phyloP scores from a whole-genome alignment of 2,329 filamentous ascomycete genomes.

The Leptographium procerum region DNA sequence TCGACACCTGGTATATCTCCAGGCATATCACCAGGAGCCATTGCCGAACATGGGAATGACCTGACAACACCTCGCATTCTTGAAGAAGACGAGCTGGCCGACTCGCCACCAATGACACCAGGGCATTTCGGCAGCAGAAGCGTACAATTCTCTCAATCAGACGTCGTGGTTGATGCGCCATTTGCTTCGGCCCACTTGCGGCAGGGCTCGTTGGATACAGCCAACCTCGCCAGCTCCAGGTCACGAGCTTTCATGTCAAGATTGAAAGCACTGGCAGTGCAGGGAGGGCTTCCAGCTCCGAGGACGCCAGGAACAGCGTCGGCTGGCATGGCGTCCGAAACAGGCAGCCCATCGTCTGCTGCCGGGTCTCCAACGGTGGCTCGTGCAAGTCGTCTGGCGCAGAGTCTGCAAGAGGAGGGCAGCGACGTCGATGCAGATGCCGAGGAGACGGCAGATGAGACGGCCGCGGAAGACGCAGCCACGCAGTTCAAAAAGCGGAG shows the following conservation, averaged over 20 bases:
- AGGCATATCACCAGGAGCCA: background rate
- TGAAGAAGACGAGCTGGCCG: background rate
- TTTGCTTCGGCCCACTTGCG: constrained; percentile 28
- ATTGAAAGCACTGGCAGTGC: constrained; percentile 59
- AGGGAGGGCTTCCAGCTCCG: constrained; percentile 34
- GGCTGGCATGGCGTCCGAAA: constrained; percentile 4
- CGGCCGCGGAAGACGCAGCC: constrained; percentile 30
- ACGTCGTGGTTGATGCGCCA: constrained; percentile 32
- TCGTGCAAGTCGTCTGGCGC: constrained; percentile 23
- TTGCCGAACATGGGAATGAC: background rate
- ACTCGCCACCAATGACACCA: constrained; percentile 8
- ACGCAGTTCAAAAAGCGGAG: constrained; percentile 52
- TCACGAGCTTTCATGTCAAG: constrained; percentile 67
- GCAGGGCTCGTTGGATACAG: constrained; percentile 55
- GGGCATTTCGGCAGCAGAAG: constrained; percentile 40
- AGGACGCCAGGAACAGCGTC: constrained; percentile 22
- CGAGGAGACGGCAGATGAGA: constrained; percentile 78
- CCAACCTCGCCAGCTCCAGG: constrained; percentile 39
- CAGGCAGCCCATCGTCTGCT: constrained; percentile 23
- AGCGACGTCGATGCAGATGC: constrained; percentile 52
- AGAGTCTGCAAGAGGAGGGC: constrained; percentile 35
- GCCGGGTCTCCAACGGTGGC: constrained; percentile 36
- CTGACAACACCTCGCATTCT: background rate
- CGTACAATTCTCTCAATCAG: constrained; percentile 61
- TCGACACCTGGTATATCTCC: background rate